Evolutionary conservation across 208 protist genomes (phyloP), one percentile per base, ranked within the genome.

Genomic region (Trypanosoma boissoni): DNA sequence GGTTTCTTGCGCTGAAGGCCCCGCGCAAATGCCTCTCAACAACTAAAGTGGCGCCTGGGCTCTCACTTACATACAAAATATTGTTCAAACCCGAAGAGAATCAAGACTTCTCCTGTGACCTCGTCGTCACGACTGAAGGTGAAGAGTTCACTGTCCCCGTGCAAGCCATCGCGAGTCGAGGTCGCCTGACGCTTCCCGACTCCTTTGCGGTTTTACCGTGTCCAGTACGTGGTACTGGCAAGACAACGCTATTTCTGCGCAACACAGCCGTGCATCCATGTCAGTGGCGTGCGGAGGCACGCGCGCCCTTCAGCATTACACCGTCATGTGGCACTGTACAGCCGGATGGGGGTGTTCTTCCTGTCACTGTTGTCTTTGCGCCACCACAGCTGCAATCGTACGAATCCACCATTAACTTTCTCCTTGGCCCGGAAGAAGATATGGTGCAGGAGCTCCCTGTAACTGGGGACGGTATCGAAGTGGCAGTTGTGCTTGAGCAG

Each of bases 71-170:
- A 6, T 97, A 90, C 68, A 88, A 69, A 14, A 67, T 98, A n/a
- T 28, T 68, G 16, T 97, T 97, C 65, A 86, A 52, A 9, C 83
- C 92, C 0, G 81, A 89, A 8, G 86, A 88, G 52, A 65, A 54
- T 3, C 55, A 48, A 0, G 90, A 98, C 71, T 98, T 97, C 78
- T 54, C 37, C 32, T 80, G 69, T 24, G 83, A 97, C 27, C 68
- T 98, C 8, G 46, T 83, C 20, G 86, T 91, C 41, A 70, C 82
- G 36, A 95, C 92, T 0, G 92, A 97, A 34, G 61, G 73, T 41
- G 93, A 95, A 48, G 76, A 92, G 65, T 91, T 97, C 53, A 78
- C 76, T 29, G 73, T 98, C 16, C 88, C 92, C 0, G 69, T 98
- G 14, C 64, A 79, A 26, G 94, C 91, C 2, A 72, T 88, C 52